Percentiles rank a stretch among this genome's conserved stretches.
These are phyloP conservation scores for Pyrenophora graminea DNA, from an alignment of 2,329 filamentous ascomycete genomes.

Conservation along the genomic window DNA sequence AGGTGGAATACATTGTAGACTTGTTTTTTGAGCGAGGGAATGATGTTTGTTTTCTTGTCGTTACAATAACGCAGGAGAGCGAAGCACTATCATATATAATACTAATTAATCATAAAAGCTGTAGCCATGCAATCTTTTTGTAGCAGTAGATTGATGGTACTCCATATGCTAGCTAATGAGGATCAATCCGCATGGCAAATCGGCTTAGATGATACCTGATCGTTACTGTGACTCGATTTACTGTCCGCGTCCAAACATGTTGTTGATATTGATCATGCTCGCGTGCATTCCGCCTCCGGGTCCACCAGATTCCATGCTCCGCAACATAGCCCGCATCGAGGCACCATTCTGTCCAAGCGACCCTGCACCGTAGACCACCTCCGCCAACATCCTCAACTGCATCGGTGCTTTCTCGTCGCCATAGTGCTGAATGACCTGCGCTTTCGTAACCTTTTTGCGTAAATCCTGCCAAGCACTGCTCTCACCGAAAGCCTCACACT, in stretches of 20 bases:
- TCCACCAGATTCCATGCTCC: conserved; percentile 22
- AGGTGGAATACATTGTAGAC: too few relatives aligned
- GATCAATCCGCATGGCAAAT: too few relatives aligned
- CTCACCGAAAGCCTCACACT: conserved; percentile 26
- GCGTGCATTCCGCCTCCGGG: background rate
- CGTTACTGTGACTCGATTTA: background rate
- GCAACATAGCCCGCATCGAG: conserved; percentile 24
- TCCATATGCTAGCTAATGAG: too few relatives aligned
- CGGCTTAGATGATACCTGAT: too few relatives aligned
- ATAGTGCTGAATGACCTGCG: conserved; percentile 29
- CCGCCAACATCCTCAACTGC: conserved; percentile 35
- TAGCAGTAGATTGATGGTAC: too few relatives aligned
- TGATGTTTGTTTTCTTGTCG: too few relatives aligned
- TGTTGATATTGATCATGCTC: conserved; percentile 12
- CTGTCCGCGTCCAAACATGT: background rate
- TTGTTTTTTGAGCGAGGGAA: too few relatives aligned
- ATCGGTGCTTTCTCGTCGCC: conserved; percentile 27
- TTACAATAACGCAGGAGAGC: too few relatives aligned
- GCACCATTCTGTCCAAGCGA: conserved; percentile 21
- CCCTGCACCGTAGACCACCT: conserved; percentile 21
- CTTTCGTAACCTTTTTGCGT: conserved; percentile 17
- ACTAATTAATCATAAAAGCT: too few relatives aligned
- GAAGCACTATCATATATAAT: too few relatives aligned
- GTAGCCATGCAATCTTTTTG: too few relatives aligned
- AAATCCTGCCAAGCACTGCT: conserved; percentile 24